Percentiles rank a stretch among this genome's conserved stretches.
These are phyloP conservation scores for Madurella mycetomatis DNA, from an alignment of 2,329 filamentous ascomycete species.

Conservation along the genomic window DNA sequence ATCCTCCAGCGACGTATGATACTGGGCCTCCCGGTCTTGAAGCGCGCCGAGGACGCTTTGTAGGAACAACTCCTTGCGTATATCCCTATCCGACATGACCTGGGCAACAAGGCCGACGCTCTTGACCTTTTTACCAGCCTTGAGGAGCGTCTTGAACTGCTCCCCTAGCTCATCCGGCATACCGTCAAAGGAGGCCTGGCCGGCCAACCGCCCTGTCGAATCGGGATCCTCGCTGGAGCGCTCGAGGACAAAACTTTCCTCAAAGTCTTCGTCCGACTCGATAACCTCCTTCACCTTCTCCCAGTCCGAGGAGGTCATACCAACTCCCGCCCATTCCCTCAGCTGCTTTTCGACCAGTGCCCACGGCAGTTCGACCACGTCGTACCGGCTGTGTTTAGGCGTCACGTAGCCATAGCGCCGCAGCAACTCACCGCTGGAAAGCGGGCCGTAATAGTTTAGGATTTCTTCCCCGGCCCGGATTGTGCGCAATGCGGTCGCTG, in stretches of 20 bases:
- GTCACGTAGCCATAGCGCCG: constrained; percentile 87
- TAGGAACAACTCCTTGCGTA: constrained; percentile 43
- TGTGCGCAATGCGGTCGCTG: constrained; percentile 65
- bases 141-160: constrained; percentile 48
- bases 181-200: constrained; percentile 35
- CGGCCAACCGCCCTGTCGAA: constrained; percentile 37
- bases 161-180: constrained; percentile 49
- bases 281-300: constrained; percentile 36
- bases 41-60: constrained; percentile 35
- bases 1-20: constrained; percentile 29
- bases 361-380: constrained; percentile 75
- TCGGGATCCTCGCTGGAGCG: constrained; percentile 50
- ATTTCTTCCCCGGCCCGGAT: constrained; percentile 72
- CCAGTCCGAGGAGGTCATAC: constrained; percentile 31
- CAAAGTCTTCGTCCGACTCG: constrained; percentile 59
- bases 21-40: constrained; percentile 25
- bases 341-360: constrained; percentile 34
- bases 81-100: constrained; percentile 45
- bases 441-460: constrained; percentile 83
- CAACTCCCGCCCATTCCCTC: constrained; percentile 10
- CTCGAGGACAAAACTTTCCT: constrained; percentile 70
- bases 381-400: constrained; percentile 68
- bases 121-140: constrained; percentile 43
- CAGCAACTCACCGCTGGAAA: constrained; percentile 77
- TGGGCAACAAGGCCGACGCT: constrained; percentile 27